A percentile compares a stretch with the other conserved stretches of the same genome.
Evolutionary conservation across 1,284 basidiomycete genomes (phyloP).

Genomic region (Sanghuangporus sanghuang): DNA sequence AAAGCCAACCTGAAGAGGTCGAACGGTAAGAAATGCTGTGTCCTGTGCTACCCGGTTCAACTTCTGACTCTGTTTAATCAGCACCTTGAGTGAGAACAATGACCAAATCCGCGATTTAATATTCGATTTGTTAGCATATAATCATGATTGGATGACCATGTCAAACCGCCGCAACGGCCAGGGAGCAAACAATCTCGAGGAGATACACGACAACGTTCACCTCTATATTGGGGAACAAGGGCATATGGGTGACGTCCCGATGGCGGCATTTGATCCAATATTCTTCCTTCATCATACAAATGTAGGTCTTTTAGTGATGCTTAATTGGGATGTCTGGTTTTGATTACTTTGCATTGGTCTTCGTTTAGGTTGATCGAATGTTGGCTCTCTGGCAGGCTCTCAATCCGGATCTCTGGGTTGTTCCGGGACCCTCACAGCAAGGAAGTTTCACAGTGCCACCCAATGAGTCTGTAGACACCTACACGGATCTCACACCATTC

Average conservation of each 20-base stretch:
- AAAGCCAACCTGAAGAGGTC: slow-evolving; percentile 25
- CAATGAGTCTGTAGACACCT: neutral
- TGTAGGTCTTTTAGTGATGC: neutral
- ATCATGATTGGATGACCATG: no score
- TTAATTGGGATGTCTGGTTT: neutral
- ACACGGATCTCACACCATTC: neutral
- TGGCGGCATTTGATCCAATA: slow-evolving; percentile 43
- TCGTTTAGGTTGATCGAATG: slow-evolving; percentile 35
- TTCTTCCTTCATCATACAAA: slow-evolving; percentile 46
- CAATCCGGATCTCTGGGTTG: slow-evolving; percentile 35
- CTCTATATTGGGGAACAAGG: slow-evolving; percentile 36
- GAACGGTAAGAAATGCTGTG: no score
- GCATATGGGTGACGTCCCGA: slow-evolving; percentile 36
- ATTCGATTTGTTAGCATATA: no score
- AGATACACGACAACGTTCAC: slow-evolving; percentile 44
- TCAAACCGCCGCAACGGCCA: no score
- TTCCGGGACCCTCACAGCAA: slow-evolving; percentile 25
- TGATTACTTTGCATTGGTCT: neutral
- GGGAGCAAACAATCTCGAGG: slow-evolving; percentile 33
- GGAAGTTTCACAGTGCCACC: slow-evolving; percentile 23
- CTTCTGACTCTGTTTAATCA: no score
- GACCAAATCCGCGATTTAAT: no score
- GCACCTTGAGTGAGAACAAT: no score
- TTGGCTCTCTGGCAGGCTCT: slow-evolving; percentile 39
- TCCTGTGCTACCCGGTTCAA: no score